Evolutionary conservation across 805 yeast genomes (phyloP).

Genomic region (Ogataea henricii): DNA sequence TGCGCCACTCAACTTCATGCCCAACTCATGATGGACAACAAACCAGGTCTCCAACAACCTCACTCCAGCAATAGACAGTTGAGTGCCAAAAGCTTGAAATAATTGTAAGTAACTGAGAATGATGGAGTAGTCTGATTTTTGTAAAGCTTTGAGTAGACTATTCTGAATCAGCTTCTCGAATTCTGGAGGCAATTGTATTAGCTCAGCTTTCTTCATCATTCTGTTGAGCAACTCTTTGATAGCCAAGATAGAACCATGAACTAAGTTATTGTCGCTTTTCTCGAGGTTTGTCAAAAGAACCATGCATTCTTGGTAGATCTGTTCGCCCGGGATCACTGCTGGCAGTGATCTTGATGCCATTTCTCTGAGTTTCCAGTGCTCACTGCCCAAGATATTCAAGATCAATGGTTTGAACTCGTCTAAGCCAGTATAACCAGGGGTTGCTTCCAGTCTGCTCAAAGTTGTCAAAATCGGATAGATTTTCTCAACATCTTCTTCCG

Average conservation of each 20-base stretch:
- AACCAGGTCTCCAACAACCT: constrained; percentile 39
- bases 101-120: constrained; percentile 27
- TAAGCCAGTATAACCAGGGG: constrained; percentile 55
- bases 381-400: constrained; percentile 48
- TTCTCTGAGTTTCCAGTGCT: constrained; percentile 83
- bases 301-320: constrained; percentile 33
- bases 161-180: constrained; percentile 34
- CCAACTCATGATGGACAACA: constrained; percentile 32
- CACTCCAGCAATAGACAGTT: constrained; percentile 14
- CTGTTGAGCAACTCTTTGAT: constrained; percentile 38
- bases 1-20: constrained; percentile 45
- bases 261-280: constrained; percentile 40
- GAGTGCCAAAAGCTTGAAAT: not conserved
- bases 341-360: constrained; percentile 76
- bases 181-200: constrained; percentile 21
- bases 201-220: constrained; percentile 24
- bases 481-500: constrained; percentile 49
- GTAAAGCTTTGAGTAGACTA: constrained; percentile 21
- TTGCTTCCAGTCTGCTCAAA: constrained; percentile 65
- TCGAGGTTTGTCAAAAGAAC: constrained; percentile 11
- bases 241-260: constrained; percentile 65
- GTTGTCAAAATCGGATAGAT: constrained; percentile 77
- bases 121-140: constrained; percentile 24
- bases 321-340: constrained; percentile 42
- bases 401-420: constrained; percentile 54